Evolutionary conservation across 306 rosid genomes (phyloP), one percentile per base, ranked within the genome.

Genomic region (Cicer arietinum): DNA sequence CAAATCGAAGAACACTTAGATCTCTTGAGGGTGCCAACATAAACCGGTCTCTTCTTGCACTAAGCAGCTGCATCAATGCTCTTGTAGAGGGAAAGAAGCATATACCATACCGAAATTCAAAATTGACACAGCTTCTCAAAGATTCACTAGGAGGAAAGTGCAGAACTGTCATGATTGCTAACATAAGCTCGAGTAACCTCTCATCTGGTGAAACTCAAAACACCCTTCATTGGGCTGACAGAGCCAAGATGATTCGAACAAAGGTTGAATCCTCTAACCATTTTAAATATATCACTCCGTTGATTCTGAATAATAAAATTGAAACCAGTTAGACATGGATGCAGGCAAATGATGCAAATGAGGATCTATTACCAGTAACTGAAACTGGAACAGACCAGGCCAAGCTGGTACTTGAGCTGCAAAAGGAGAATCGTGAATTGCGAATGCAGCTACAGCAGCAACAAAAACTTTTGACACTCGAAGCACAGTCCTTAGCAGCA

Each of bases 171-270:
- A 14, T 14, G 16, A 14, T 14, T 14, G 16, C 16, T 14, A 14
- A 14, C 16, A 14, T 14, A 14, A 14, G 16, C 16, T 14, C 16
- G 16, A 14, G 16, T 14, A 14, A 14, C 16, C 16, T 14, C 16
- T 14, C 16, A 14, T 14, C 16, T 14, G 16, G 16, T 14, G 16
- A 14, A 14, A 14, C 16, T 14, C 16, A 14, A 14, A 14, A 14
- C 16, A 14, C 16, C 16, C 16, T 14, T 14, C 16, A 14, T 14
- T 14, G 16, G 16, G 16, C 16, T 14, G 96, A 93, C 71, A 89
- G 96, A 69, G 96, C 98, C 76, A 93, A 91, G 88, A 94, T 91
- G 85, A 93, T 93, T 75, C 85, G 96, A 73, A 80, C 88, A 22
- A 93, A 93, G 98, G 96, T 93, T 52, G 52, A 75, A 58, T 80